Percentiles rank a stretch among this genome's conserved stretches.
These are phyloP conservation scores for Nakazawaea anatomiae DNA, from an alignment of 805 yeast genomes.

Conservation along the genomic window DNA sequence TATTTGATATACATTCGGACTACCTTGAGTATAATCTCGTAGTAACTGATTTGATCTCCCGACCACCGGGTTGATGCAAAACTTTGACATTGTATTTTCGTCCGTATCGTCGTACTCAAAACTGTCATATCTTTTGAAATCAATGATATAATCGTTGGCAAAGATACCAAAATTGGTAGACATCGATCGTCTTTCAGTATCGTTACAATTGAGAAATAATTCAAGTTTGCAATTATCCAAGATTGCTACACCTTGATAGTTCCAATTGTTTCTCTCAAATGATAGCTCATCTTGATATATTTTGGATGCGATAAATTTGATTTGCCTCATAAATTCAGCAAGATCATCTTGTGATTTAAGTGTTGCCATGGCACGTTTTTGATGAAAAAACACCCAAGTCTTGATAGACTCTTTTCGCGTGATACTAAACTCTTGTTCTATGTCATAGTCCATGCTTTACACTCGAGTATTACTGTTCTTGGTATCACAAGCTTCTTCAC, in stretches of 20 bases:
- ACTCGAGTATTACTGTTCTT: background rate
- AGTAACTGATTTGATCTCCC: background rate
- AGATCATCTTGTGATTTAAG: background rate
- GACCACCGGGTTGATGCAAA: background rate
- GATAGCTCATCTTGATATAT: background rate
- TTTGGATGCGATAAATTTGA: background rate
- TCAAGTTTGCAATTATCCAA: background rate
- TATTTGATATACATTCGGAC: background rate
- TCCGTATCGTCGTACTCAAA: background rate
- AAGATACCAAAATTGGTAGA: background rate
- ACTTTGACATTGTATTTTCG: background rate
- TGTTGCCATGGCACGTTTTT: background rate
- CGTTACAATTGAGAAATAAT: background rate
- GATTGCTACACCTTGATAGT: background rate
- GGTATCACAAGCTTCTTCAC: no score
- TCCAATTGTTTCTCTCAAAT: background rate
- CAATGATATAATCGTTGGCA: background rate
- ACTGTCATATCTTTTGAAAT: background rate
- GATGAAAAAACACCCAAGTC: background rate
- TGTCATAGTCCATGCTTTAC: slow-evolving; percentile 1
- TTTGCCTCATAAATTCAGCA: background rate
- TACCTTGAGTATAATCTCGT: background rate
- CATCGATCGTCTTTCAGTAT: background rate
- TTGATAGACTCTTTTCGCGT: background rate
- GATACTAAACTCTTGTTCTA: slow-evolving; percentile 1